Evolutionary conservation across 495 filamentous ascomycete genomes (phyloP).

Genomic region (Penicillium flavigenum): DNA sequence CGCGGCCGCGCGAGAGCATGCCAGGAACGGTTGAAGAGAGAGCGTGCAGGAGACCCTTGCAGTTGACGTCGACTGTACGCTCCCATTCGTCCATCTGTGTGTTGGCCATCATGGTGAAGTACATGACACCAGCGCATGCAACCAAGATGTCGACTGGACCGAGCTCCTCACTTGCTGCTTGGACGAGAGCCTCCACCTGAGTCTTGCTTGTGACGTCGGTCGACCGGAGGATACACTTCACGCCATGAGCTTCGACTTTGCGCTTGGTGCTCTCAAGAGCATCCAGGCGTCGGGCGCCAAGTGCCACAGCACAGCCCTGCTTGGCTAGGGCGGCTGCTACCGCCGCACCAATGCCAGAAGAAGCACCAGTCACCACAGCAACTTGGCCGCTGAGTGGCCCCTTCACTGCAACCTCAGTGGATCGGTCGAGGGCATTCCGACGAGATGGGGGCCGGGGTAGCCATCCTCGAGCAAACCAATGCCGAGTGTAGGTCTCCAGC

Average conservation of each 20-base stretch:
- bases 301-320: slow-evolving; percentile 60
- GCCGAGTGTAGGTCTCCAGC: slow-evolving; percentile 63
- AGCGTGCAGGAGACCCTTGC: slow-evolving; percentile 67
- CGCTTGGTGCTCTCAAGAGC: slow-evolving; percentile 57
- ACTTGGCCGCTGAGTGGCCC: slow-evolving; percentile 54
- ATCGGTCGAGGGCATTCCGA: slow-evolving; percentile 35
- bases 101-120: slow-evolving; percentile 73
- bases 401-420: slow-evolving; percentile 33
- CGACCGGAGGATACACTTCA: slow-evolving; percentile 55
- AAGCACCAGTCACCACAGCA: slow-evolving; percentile 51
- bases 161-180: slow-evolving; percentile 51
- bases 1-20: slow-evolving; percentile 60
- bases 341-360: slow-evolving; percentile 51
- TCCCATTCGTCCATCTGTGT: slow-evolving; percentile 64
- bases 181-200: slow-evolving; percentile 57
- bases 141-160: slow-evolving; percentile 66
- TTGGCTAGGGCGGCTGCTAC: slow-evolving; percentile 50
- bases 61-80: slow-evolving; percentile 68
- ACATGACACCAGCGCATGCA: slow-evolving; percentile 72
- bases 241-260: slow-evolving; percentile 46
- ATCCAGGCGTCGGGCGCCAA: slow-evolving; percentile 61
- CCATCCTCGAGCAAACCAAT: slow-evolving; percentile 71
- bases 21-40: slow-evolving; percentile 57
- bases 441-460: slow-evolving; percentile 53
- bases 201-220: slow-evolving; percentile 61